A percentile compares a stretch with the other conserved stretches of the same genome.
Evolutionary conservation across 106 monocot genomes (phyloP).

Genomic region (Cymbidium sinense): DNA sequence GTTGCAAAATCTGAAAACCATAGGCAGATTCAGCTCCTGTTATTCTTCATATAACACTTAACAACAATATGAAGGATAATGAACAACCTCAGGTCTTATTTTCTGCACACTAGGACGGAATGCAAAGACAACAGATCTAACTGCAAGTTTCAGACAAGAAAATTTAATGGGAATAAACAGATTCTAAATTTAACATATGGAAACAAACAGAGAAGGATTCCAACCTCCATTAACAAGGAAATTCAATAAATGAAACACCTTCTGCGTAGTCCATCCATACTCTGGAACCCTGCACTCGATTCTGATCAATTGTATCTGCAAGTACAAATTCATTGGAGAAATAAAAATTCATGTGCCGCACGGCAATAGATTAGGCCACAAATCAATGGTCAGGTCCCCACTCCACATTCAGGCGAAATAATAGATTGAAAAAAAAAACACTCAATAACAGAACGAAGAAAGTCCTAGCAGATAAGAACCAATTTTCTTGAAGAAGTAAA

Average conservation of each 20-base stretch:
- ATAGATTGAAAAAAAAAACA: background rate
- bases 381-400: background rate
- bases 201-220: constrained; percentile 3
- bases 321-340: background rate
- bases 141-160: constrained; percentile 27
- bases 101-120: constrained; percentile 56
- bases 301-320: constrained; percentile 83
- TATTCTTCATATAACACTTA: background rate
- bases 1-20: constrained; percentile 61
- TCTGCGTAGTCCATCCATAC: constrained; percentile 98
- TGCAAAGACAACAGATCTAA: constrained; percentile 68
- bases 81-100: constrained; percentile 57
- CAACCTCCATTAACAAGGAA: constrained; percentile 81
- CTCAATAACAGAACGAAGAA: background rate
- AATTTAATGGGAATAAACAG: background rate
- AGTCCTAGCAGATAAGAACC: background rate
- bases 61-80: background rate
- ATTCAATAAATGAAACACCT: constrained; percentile 92
- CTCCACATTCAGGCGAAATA: background rate
- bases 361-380: background rate
- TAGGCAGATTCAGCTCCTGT: background rate
- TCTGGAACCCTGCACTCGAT: constrained; percentile 98
- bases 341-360: background rate
- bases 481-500: background rate
- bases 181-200: background rate